Evolutionary conservation across 2,329 filamentous ascomycete species (phyloP), one percentile per base, ranked within the genome.

Genomic region (Achaetomium macrosporum): DNA sequence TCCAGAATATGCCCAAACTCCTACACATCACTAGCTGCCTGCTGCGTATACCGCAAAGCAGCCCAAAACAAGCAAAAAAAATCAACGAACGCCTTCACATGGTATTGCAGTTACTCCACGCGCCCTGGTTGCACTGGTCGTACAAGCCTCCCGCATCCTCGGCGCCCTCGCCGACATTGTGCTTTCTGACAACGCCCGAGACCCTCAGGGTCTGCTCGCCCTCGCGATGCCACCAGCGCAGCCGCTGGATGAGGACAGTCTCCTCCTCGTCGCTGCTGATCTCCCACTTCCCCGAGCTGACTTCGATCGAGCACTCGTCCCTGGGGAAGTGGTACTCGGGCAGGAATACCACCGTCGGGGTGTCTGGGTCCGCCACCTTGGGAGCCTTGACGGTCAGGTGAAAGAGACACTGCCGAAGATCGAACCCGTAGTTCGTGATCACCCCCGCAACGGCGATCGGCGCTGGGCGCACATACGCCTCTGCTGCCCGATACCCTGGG

Each of bases 311-410:
- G 37, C 84, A 87, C 42, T 81, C 76, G 44, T 85, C 81, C 49
- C 83, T 81, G 1, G 92, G 91, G 67, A 95, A 99, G 70, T 99
- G 93, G 65, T 88, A 96, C 52, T 91, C 88, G 0, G 93, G 93
- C 2, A 99, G 75, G 68, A 88, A 95, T 9, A 97, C 77, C 42
- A 90, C 79, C 0, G 92, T 97, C 0, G 90, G 90, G 1, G 75
- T 73, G 0, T 85, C 80, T 1, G 58, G 41, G 2, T 65, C 62
- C 2, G 84, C 83, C 1, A 81, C 68, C 33, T 75, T 76, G 2
- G 79, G 71, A 2, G 87, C 84, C 1, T 77, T 72, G 20, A 99
- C 68, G 15, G 81, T 78, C 50, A 99, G 76, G 5, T 78, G 83
- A 68, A 96, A 97, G 10, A 78, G 79, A 66, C 88, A 92, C 54